Percentiles rank a stretch among this genome's conserved stretches.
These are phyloP conservation scores for Nannizziopsis barbatae DNA, from an alignment of 2,329 filamentous ascomycete species.

Conservation along the genomic window DNA sequence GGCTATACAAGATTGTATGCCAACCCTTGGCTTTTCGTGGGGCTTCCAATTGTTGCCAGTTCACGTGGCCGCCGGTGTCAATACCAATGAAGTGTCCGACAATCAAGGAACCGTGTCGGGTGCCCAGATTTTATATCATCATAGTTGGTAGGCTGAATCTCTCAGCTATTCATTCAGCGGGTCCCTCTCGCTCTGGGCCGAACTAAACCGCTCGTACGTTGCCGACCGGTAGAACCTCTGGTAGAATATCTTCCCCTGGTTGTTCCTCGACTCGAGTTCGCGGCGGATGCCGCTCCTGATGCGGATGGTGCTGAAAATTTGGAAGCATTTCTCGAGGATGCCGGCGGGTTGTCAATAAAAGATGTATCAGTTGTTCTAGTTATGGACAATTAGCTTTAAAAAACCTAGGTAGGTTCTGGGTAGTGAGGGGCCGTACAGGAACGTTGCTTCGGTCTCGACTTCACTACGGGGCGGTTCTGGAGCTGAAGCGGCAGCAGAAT, in stretches of 20 bases:
- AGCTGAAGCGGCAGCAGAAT: conserved; percentile 11
- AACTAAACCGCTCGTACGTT: conserved; percentile 28
- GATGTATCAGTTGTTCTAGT: conserved; percentile 77
- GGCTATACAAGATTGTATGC: too few relatives aligned
- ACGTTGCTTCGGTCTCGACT: conserved; percentile 62
- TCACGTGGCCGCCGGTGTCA: too few relatives aligned
- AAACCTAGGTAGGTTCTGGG: background rate
- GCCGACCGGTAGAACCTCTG: conserved; percentile 25
- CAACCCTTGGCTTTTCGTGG: too few relatives aligned
- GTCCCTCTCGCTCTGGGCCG: conserved; percentile 31
- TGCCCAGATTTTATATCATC: too few relatives aligned
- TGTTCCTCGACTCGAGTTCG: conserved; percentile 20
- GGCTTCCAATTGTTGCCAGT: too few relatives aligned
- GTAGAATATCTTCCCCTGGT: conserved; percentile 29
- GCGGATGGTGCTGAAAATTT: conserved; percentile 22
- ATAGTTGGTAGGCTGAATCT: too few relatives aligned
- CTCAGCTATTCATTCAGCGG: conserved; percentile 21
- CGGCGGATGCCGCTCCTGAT: conserved; percentile 18
- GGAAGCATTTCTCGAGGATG: conserved; percentile 38
- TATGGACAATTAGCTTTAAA: background rate
- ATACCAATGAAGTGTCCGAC: too few relatives aligned
- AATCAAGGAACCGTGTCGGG: too few relatives aligned
- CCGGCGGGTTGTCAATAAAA: conserved; percentile 73
- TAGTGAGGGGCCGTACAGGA: conserved; percentile 51
- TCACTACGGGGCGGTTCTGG: conserved; percentile 23